A percentile compares a stretch with the other conserved stretches of the same genome.
Evolutionary conservation across 1,284 basidiomycete genomes (phyloP).

Genomic region (Apiotrichum brassicae): DNA sequence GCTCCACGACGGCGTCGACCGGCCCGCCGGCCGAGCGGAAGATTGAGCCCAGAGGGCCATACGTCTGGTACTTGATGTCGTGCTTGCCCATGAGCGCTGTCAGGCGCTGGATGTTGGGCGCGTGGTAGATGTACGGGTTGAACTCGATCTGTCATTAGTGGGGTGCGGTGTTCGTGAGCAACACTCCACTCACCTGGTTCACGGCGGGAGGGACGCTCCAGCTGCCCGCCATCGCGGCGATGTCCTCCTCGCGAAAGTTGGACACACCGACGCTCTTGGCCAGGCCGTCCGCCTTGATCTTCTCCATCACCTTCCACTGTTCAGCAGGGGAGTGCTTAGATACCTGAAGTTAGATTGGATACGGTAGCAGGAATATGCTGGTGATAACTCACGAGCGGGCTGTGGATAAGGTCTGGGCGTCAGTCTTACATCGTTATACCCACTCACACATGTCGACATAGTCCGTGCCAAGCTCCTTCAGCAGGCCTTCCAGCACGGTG

Average conservation of each 20-base stretch:
- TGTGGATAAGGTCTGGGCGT: conserved; percentile 63
- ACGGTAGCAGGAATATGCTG: background rate
- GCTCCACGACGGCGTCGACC: conserved; percentile 52
- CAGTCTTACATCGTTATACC: background rate
- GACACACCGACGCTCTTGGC: conserved; percentile 76
- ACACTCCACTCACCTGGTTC: conserved; percentile 57
- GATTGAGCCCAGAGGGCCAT: conserved; percentile 50
- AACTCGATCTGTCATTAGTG: conserved; percentile 59
- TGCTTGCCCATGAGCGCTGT: conserved; percentile 56
- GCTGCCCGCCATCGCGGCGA: conserved; percentile 55
- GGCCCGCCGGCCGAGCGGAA: conserved; percentile 54
- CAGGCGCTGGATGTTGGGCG: conserved; percentile 52
- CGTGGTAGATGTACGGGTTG: conserved; percentile 68
- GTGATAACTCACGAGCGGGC: conserved; percentile 46
- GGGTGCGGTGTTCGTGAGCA: background rate
- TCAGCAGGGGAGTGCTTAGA: conserved; percentile 21
- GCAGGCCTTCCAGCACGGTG: conserved; percentile 31
- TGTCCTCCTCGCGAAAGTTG: conserved; percentile 65
- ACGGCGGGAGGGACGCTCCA: conserved; percentile 59
- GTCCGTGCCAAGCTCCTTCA: conserved; percentile 52
- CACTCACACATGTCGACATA: conserved; percentile 55
- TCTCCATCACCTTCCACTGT: conserved; percentile 66
- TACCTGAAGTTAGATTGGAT: conserved; percentile 4
- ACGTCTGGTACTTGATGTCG: conserved; percentile 62
- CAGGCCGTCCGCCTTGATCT: conserved; percentile 59